phyloP scores from a whole-genome alignment of 2,329 filamentous ascomycete genomes.

The Colletotrichum australisinense region DNA sequence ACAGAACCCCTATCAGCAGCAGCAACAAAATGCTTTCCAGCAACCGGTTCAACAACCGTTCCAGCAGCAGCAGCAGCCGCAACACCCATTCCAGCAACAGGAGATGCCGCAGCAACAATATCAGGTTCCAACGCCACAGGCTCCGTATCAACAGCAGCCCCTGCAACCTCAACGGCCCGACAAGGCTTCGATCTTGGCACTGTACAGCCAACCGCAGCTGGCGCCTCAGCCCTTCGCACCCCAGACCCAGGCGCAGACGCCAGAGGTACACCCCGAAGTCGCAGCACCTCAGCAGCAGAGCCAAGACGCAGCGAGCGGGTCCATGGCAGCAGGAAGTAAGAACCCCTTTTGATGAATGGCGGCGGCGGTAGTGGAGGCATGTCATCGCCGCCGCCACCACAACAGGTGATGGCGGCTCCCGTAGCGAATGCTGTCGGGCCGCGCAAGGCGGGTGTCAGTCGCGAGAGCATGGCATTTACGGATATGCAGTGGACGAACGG shows the following conservation, averaged over 20 bases:
- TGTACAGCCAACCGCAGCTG: constrained; percentile 74
- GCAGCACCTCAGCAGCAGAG: constrained; percentile 33
- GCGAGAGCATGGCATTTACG: constrained; percentile 77
- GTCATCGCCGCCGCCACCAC: constrained; percentile 18
- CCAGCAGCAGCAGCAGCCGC: constrained; percentile 41
- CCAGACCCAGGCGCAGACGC: constrained; percentile 40
- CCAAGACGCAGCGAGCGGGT: constrained; percentile 2
- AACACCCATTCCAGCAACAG: constrained; percentile 39
- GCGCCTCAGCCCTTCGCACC: constrained; percentile 52
- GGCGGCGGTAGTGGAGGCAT: constrained; percentile 1
- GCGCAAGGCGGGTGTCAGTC: constrained; percentile 62
- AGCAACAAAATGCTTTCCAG: constrained; percentile 39
- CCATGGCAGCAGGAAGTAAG: constrained; percentile 54
- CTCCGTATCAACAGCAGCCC: constrained; percentile 37
- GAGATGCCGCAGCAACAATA: constrained; percentile 40
- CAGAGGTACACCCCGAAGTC: constrained; percentile 17
- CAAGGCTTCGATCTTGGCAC: constrained; percentile 79
- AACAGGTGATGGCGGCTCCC: constrained; percentile 31
- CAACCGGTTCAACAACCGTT: constrained; percentile 43
- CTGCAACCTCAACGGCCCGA: constrained; percentile 64
- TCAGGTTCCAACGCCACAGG: constrained; percentile 44
- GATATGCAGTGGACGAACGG: constrained; percentile 76
- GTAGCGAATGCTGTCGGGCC: constrained; percentile 30
- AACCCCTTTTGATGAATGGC: constrained; percentile 67
- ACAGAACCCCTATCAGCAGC: neutral